Evolutionary conservation across 768 basidiomycete genomes (phyloP), one percentile per base, ranked within the genome.

Genomic region (Asterophora lycoperdoides): DNA sequence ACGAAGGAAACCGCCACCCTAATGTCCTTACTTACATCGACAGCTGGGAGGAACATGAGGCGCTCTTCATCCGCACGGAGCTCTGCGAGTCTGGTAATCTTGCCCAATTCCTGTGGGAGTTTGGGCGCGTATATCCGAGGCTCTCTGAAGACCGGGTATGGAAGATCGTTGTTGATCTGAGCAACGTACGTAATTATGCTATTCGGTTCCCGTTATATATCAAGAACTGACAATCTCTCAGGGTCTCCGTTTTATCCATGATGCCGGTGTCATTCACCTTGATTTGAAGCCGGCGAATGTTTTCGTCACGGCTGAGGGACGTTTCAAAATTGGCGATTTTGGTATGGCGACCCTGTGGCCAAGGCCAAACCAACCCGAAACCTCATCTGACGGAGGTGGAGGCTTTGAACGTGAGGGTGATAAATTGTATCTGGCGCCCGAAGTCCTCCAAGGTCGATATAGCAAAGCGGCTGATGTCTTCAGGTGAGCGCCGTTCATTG

Each of bases 211-310:
- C 49, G 36, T 52, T 55, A 23, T 34, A 49, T 6, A n/a, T 56
- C 55, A 55, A 56, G 52, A 56, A 62, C 57, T 60, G 58, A 66
- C 60, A 49, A 63, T 67, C 55, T 57, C 44, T 51, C 65, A 86
- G 84, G 95, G 94, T 53, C 73, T 98, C 51, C 73, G 75, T 50
- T 94, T 96, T 69, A 88, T 99, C 49, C 96, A 99, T 68, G 77
- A 80, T 57, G 79, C 84, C 37, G 85, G 86, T 47, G 83, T 96
- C 49, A 86, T 98, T 42, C 96, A 99, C 70, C 79, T 99, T 46
- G 96, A 99, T 70, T 69, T 99, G 55, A 99, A 99, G 71, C 96
- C 96, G 10, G 92, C 92, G 36, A 99, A 99, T 64, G 85, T 99
- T 43, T 93, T 99, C 63, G 76, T 99, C 58, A 93, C 90, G 8